phyloP scores from a whole-genome alignment of 805 yeast genomes.

The Saturnispora diversa region DNA sequence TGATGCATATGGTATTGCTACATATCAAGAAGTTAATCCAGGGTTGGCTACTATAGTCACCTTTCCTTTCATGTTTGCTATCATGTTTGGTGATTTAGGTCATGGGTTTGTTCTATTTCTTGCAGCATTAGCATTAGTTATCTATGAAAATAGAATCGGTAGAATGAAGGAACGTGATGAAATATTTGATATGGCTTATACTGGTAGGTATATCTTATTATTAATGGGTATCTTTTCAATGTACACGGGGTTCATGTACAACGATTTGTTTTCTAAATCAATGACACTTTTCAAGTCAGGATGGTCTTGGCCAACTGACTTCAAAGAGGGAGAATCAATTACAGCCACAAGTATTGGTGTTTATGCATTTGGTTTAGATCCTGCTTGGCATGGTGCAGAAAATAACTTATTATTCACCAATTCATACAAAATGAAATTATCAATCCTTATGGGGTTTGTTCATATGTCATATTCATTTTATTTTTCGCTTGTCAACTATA shows the following conservation, averaged over 20 bases:
- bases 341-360: conserved; percentile 42
- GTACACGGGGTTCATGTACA: conserved; percentile 67
- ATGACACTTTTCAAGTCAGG: conserved; percentile 62
- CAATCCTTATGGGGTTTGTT: conserved; percentile 65
- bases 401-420: conserved; percentile 61
- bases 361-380: conserved; percentile 59
- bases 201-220: conserved; percentile 60
- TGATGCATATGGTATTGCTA: conserved; percentile 73
- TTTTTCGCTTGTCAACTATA: conserved; percentile 58
- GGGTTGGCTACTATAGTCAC: conserved; percentile 69
- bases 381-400: conserved; percentile 77
- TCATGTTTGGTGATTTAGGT: conserved; percentile 79
- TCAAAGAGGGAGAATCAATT: conserved; percentile 42
- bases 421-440: conserved; percentile 70
- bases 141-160: conserved; percentile 45
- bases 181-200: conserved; percentile 68
- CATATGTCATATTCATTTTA: conserved; percentile 68
- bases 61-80: conserved; percentile 76
- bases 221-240: conserved; percentile 68
- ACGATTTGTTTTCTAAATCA: conserved; percentile 63
- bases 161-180: conserved; percentile 55
- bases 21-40: conserved; percentile 68
- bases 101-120: conserved; percentile 60
- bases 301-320: conserved; percentile 56
- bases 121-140: conserved; percentile 47